Evolutionary conservation across 208 protist genomes (phyloP), one percentile per base, ranked within the genome.

Genomic region (Sergeia podlipaevii): DNA sequence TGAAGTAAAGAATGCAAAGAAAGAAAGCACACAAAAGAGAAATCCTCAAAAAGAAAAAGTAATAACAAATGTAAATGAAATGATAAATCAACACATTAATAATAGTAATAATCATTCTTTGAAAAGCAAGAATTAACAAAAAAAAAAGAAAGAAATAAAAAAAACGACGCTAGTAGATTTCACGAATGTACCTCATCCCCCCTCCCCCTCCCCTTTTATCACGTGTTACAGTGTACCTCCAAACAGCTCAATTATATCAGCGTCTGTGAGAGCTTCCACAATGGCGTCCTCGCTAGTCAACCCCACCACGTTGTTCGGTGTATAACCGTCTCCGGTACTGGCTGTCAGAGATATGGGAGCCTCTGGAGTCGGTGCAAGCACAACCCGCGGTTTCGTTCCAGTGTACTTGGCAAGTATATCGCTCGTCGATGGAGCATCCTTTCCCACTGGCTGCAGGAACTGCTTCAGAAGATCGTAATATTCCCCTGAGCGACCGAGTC

Each of bases 221-320:
- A n/a, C 15, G 11, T 38, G 11, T 38, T 15, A 6, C 43, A 10
- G 20, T 67, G 27, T 64, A 11, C 39, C 43, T 7, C 76, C 85
- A 71, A 92, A 89, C 1, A 92, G 63, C 44, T 86, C 76, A 29
- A 87, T 47, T 8, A 92, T 75, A 27, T 92, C 85, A 2, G 70
- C 80, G 45, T 89, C 80, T 0, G 85, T 87, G 39, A 92, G 60
- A n/a, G 30, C 56, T 1, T 53, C 56, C 20, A 65, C 44, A 4
- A 70, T 32, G 8, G 50, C 6, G 13, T 49, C 48, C 24, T 56
- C 56, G 1, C 53, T 53, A 17, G 70, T 63, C 7, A 71, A 42
- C 28, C 47, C 46, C 21, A 65, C 33, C 2, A 26, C 28, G 13
- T 60, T 62, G 5, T 48, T 37, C 20, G 36, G n/a, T n/a, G n/a